Evolutionary conservation across 441 rosid species (phyloP), one percentile per base, ranked within the genome.

Genomic region (Breynia disticha): DNA sequence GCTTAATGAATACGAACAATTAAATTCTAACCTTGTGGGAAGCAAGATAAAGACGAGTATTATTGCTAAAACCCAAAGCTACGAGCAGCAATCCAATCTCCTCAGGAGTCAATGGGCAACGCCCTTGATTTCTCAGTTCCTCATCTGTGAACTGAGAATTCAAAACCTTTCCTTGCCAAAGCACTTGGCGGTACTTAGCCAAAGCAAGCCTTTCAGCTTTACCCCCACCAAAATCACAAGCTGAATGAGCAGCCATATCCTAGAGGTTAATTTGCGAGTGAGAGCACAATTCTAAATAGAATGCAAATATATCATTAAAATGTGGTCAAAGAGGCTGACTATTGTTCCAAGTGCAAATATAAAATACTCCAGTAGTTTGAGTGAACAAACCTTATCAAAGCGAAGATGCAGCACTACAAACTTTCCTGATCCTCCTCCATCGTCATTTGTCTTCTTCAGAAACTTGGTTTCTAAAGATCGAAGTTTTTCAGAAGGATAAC

Each of bases 221-320:
- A 24, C 97, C 96, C 61, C 99, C 97, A 22, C 96, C 96, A 54
- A 94, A 94, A 67, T 90, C 97, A 61, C 99, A 90, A 3, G 91
- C 86, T 4, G 96, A 94, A 76, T 94, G 99, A 1, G 95, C 97
- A 51, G 97, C 97, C 97, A 94, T 87, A 65, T 86, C 97, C 94
- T 87, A 72, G 65, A 75, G 14, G 14, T 14, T 4, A 39, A 14
- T 9, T 39, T 9, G 43, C 12, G 9, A 2, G 11, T 4, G 43
- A 15, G 54, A 46, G 32, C 32, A 24, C 32, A 24, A 3, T 24
- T 7, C 16, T 22, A 53, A 42, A 47, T 21, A 13, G 11, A 17
- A 22, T 24, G 49, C 21, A 15, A n/a, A 16, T 54, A 32, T 46
- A 54, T n/a, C 42, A 38, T 42, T 8, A 50, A 2, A 39, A 50